Evolutionary conservation across 495 filamentous ascomycete genomes (phyloP), one percentile per base, ranked within the genome.

Genomic region (Lasiosphaeria miniovina): DNA sequence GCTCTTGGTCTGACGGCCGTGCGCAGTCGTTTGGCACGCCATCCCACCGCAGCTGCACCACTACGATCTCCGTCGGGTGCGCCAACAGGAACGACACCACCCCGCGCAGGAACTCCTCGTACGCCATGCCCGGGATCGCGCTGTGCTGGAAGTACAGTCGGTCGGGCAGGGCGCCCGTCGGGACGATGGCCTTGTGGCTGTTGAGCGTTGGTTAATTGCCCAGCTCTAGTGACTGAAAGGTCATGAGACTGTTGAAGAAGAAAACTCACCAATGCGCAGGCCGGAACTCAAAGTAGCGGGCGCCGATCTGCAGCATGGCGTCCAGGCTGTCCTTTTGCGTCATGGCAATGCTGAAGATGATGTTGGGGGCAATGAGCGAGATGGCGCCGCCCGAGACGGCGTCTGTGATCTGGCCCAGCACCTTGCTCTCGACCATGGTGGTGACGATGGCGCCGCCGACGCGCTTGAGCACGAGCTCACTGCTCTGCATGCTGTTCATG

Each of bases 261-360:
- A n/a, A n/a, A n/a, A n/a, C n/a, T n/a, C n/a, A n/a, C n/a, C 79
- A 70, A 41, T 76, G 74, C 1, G 82, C 80, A 1, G 82, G 81
- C 7, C 82, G 74, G 55, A 82, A 82, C 68, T 83, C 82, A 49
- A 83, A 84, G 65, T 83, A 84, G 17, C 82, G 67, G 0, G 79
- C 78, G 7, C 82, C 81, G 43, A 83, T 72, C 40, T 55, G 59
- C 41, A 84, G 72, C 59, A 83, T 77, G 15, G 71, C 62, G 34
- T 70, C 62, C 4, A 83, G 67, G 40, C 59, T 62, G 59, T 83
- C 79, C 59, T 84, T 84, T 57, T 84, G 81, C 41, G 79, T 84
- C 48, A 83, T 76, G 59, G 81, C 74, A n/a, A 83, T 68, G 24
- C 73, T 74, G 52, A 67, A 69, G 64, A 84, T 74, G 65, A 84